Evolutionary conservation across 805 yeast species (phyloP).

Genomic region (Clavispora carvajalis): DNA sequence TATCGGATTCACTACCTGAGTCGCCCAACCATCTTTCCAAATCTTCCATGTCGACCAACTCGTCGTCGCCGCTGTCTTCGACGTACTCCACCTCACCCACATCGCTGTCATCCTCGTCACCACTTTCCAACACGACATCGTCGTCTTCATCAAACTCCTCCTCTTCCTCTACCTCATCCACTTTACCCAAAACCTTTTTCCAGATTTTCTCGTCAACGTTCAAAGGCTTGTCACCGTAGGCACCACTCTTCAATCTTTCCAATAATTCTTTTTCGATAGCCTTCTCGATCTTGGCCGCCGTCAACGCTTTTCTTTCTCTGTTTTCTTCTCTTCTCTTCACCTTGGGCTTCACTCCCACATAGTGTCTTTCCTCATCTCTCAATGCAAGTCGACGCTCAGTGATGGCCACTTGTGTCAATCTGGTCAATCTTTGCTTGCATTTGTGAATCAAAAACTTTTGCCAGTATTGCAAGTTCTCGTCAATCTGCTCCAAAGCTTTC

Average conservation of each 20-base stretch:
- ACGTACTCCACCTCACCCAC: slow-evolving; percentile 82
- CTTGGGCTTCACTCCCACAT: slow-evolving; percentile 89
- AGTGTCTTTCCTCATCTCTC: slow-evolving; percentile 86
- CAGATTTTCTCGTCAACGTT: slow-evolving; percentile 95
- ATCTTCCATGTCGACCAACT: slow-evolving; percentile 89
- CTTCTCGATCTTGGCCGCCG: slow-evolving; percentile 94
- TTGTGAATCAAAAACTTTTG: slow-evolving; percentile 84
- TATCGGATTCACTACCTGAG: slow-evolving; percentile 11
- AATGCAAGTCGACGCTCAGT: slow-evolving; percentile 91
- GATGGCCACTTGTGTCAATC: slow-evolving; percentile 91
- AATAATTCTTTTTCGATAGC: slow-evolving; percentile 93
- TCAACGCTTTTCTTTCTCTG: slow-evolving; percentile 93
- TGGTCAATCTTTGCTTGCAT: slow-evolving; percentile 92
- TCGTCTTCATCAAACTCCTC: slow-evolving; percentile 47
- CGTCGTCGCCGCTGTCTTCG: slow-evolving; percentile 85
- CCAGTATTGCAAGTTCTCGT: slow-evolving; percentile 87
- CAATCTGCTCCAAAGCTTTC: slow-evolving; percentile 84
- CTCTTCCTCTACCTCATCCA: slow-evolving; percentile 59
- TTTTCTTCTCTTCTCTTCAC: slow-evolving; percentile 91
- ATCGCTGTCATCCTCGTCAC: slow-evolving; percentile 36
- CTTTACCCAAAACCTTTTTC: slow-evolving; percentile 83
- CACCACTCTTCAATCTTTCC: slow-evolving; percentile 94
- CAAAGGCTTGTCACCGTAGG: slow-evolving; percentile 96
- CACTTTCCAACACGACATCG: slow-evolving; percentile 46
- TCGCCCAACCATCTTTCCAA: slow-evolving; percentile 78